A percentile compares a stretch with the other conserved stretches of the same genome.
phyloP scores from a whole-genome alignment of 1,139 yeast genomes.

The Blastobotrys niveus region DNA sequence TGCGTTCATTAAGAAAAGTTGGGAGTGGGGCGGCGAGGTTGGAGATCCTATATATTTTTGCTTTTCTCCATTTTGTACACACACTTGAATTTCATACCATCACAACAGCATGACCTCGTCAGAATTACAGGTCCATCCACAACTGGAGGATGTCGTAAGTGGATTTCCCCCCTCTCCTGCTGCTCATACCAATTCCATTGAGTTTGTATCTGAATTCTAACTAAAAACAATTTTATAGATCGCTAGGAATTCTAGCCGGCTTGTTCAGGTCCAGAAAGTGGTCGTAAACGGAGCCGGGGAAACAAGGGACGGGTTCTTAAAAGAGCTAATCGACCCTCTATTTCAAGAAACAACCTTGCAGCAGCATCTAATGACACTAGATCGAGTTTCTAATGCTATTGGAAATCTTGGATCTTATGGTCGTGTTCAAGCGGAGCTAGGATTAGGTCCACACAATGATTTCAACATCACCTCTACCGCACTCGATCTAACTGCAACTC shows the following conservation, averaged over 20 bases:
- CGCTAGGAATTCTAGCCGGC: slow-evolving; percentile 11
- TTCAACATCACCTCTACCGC: slow-evolving; percentile 15
- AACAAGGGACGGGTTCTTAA: slow-evolving; percentile 18
- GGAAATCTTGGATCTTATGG: slow-evolving; percentile 21
- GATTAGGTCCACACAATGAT: neutral
- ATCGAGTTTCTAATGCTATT: slow-evolving; percentile 18
- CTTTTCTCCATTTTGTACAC: too few species aligned
- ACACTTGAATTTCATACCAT: too few species aligned
- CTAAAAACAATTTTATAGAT: too few species aligned
- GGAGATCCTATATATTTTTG: too few species aligned
- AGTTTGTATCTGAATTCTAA: too few species aligned
- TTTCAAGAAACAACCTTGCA: slow-evolving; percentile 11
- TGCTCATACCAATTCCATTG: too few species aligned
- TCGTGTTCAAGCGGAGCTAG: slow-evolving; percentile 14
- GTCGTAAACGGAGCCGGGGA: slow-evolving; percentile 18
- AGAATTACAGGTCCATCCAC: neutral
- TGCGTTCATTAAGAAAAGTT: too few species aligned
- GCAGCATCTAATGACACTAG: slow-evolving; percentile 17
- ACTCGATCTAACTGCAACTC: neutral
- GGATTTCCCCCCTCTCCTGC: too few species aligned
- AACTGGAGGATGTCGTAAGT: neutral
- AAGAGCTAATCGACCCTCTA: slow-evolving; percentile 20
- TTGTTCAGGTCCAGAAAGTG: slow-evolving; percentile 19
- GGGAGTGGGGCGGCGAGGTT: too few species aligned
- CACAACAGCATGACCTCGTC: too few species aligned